Conservation (phyloP, 73 alveolate species). For the Tetrahymena thermophila region DNA sequence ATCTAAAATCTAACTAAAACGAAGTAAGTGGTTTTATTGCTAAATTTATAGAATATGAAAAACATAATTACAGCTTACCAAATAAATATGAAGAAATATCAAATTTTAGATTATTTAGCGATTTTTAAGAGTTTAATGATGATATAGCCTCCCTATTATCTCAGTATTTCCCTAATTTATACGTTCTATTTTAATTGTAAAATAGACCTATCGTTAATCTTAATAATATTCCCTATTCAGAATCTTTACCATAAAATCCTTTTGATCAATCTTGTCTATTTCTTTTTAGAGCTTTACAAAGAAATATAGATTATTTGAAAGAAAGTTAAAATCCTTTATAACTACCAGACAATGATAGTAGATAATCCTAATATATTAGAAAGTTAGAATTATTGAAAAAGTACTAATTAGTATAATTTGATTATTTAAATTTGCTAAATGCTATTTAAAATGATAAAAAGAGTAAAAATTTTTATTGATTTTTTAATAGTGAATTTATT, state of each 20-base stretch:
- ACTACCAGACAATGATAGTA: background rate
- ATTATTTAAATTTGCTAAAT: background rate
- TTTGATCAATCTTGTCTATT: background rate
- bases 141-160: background rate
- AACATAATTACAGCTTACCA: background rate
- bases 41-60: background rate
- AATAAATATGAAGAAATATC: background rate
- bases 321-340: background rate
- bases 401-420: background rate
- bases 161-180: background rate
- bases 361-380: background rate
- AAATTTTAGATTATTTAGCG: background rate
- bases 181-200: background rate
- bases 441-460: background rate
- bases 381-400: background rate
- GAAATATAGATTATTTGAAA: background rate
- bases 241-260: background rate
- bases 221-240: background rate
- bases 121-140: background rate
- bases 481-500: background rate
- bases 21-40: background rate
- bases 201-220: background rate
- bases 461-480: background rate
- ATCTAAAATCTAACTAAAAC: background rate
- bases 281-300: background rate